Evolutionary conservation across 768 basidiomycete species (phyloP), one percentile per base, ranked within the genome.

Genomic region (Hygrocybe punicea): DNA sequence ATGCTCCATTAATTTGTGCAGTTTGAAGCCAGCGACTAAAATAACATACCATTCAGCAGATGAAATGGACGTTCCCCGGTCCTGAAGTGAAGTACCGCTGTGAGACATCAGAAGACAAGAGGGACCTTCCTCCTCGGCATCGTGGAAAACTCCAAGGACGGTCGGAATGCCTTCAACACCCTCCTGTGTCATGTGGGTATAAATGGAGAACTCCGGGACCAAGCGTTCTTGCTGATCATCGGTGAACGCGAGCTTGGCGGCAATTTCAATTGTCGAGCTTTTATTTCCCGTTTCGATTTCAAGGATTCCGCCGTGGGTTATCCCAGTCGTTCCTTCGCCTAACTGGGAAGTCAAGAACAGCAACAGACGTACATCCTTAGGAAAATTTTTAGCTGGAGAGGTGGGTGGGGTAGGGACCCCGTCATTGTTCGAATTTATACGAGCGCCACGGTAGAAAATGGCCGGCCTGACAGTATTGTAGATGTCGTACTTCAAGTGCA

Each of bases 241-340:
- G 16, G 42, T 35, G 37, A 62, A 59, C 4, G 62, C 60, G 9
- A 63, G 34, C 40, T 63, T 63, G 4, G 62, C 56, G 8, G 62
- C 60, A 16, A 58, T 58, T 10, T 56, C 36, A 34, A 37, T 33
- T 3, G 33, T 49, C 19, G 19, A 23, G 6, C 9, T 23, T 25
- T 49, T 37, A 23, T 55, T 47, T 23, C 16, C 33, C 16, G 37
- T 49, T 21, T 21, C n/a, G 6, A 61, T n/a, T 34, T 62, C 51
- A 11, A 62, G 50, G 11, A 29, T 34, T 11, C 55, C 61, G 10
- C 33, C 29, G 37, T 62, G 52, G 16, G 55, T 56, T 47, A 53
- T 25, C 2, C 61, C 61, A 14, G 49, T 51, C 6, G 59, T 55
- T 9, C 61, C 61, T 1, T 35, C 24, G 6, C 48, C 61, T 6